Percentiles rank a stretch among this genome's conserved stretches.
Conservation (phyloP, 2,329 filamentous ascomycete genomes). For the Clathrospora elynae region DNA sequence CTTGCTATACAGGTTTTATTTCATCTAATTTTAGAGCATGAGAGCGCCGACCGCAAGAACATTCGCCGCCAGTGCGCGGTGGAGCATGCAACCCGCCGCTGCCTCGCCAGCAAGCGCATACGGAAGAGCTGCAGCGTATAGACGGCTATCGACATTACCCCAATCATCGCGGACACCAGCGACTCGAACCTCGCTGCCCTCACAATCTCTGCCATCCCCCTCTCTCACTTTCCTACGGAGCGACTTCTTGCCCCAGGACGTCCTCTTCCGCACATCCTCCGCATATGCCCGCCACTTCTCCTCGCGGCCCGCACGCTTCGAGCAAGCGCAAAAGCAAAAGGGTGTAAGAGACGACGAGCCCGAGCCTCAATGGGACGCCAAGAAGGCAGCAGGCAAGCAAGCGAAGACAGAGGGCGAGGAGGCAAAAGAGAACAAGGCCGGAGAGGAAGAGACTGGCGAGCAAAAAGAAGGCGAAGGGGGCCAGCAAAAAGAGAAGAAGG, state of each 20-base stretch:
- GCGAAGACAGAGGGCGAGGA: constrained; percentile 51
- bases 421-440: constrained; percentile 48
- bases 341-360: constrained; percentile 44
- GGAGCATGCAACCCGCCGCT: constrained; percentile 46
- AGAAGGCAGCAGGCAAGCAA: constrained; percentile 47
- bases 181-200: constrained; percentile 27
- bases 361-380: constrained; percentile 38
- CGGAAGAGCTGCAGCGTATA: constrained; percentile 55
- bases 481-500: constrained; percentile 67
- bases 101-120: constrained; percentile 48
- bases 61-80: constrained; percentile 50
- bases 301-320: constrained; percentile 43
- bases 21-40: constrained; percentile 47
- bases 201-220: constrained; percentile 22
- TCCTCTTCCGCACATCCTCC: constrained; percentile 50
- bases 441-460: constrained; percentile 55
- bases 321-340: constrained; percentile 45
- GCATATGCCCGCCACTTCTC: constrained; percentile 53
- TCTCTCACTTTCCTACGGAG: constrained; percentile 50
- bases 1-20: constrained; percentile 3
- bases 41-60: constrained; percentile 50
- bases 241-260: constrained; percentile 49
- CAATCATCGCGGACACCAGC: constrained; percentile 28
- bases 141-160: constrained; percentile 51
- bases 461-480: constrained; percentile 52